Base-by-base conservation (phyloP, 176 grass and related monocot genomes). In the Phoenix roebelenii region DNA sequence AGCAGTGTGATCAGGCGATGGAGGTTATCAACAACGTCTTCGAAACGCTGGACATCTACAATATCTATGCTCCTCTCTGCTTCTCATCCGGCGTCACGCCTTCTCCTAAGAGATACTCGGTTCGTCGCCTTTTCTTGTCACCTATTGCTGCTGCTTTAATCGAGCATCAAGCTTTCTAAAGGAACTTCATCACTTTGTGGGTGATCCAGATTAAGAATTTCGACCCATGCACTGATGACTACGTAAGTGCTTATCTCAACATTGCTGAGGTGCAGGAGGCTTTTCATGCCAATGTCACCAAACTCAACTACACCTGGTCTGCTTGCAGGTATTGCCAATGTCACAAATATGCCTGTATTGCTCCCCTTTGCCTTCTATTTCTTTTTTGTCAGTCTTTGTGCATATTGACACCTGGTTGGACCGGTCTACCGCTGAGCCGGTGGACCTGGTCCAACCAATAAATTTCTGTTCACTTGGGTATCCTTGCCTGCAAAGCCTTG, bases 31-130 rank as follows among this genome's bases (percentile, higher is more conserved):
- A 1, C 53, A 17, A 7, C 0, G 52, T n/a, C 44, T 63, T 87
- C 9, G 14, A 1, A 1, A 52, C 57, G 71, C 25, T 96, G 60
- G 72, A 96, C 83, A 82, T 90, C 67, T 96, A 96, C 70, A 90
- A 96, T 83, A 96, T 96, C 58, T 96, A 96, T 71, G 83, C 80
- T 18, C 83, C 91, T 1, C 74, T 82, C 23, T 96, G 91, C 80
- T 66, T 54, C 23, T 60, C 30, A 4, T 1, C 35, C 17, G 16
- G 7, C 19, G 55, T 83, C 50, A 79, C 79, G 15, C n/a, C 69
- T 23, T 58, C 74, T 61, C 78, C 91, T 2, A 69, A 82, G 72
- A 49, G 23, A 0, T 24, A 80, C 0, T 95, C 86, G 76, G 90
- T 95, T 52, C 23, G 84, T 67, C 35, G 0, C 39, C n/a, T 71